phyloP scores from a whole-genome alignment of 352 stramenopile genomes.

The Phytophthora megakarya region DNA sequence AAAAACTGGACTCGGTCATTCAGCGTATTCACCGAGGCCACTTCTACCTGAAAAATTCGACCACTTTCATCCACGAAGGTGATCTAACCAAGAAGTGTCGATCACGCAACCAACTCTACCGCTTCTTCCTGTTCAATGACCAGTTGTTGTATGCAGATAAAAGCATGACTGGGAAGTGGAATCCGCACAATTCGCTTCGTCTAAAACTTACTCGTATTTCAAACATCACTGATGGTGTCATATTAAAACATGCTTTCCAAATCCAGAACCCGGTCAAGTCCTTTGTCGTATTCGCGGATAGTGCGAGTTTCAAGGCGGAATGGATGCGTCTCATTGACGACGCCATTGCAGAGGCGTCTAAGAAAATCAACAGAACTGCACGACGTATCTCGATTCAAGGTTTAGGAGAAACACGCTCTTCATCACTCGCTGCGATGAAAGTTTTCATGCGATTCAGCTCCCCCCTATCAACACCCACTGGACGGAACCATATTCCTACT shows the following conservation, averaged over 20 bases:
- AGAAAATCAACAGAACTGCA: conserved; percentile 80
- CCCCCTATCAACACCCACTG: conserved; percentile 44
- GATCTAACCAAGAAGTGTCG: conserved; percentile 95
- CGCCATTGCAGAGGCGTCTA: conserved; percentile 67
- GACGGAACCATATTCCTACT: conserved; percentile 6
- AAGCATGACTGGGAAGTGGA: conserved; percentile 79
- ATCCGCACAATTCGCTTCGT: conserved; percentile 83
- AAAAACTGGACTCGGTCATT: conserved; percentile 87
- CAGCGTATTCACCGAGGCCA: conserved; percentile 92
- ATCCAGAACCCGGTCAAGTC: conserved; percentile 87
- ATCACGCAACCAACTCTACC: conserved; percentile 85
- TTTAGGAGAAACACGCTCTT: conserved; percentile 12
- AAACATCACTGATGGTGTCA: conserved; percentile 68
- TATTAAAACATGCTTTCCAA: conserved; percentile 84
- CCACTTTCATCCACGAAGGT: conserved; percentile 94
- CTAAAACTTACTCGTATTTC: conserved; percentile 84
- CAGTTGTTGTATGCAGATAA: conserved; percentile 86
- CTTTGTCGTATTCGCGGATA: conserved; percentile 84
- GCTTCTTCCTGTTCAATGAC: conserved; percentile 91
- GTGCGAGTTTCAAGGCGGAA: conserved; percentile 62
- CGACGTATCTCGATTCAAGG: conserved; percentile 59
- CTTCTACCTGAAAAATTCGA: conserved; percentile 93
- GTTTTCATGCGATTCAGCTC: conserved; percentile 60
- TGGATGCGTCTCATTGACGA: conserved; percentile 87
- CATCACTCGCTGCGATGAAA: conserved; percentile 38